Evolutionary conservation across 768 basidiomycete genomes (phyloP).

Genomic region (Galerina sulciceps): DNA sequence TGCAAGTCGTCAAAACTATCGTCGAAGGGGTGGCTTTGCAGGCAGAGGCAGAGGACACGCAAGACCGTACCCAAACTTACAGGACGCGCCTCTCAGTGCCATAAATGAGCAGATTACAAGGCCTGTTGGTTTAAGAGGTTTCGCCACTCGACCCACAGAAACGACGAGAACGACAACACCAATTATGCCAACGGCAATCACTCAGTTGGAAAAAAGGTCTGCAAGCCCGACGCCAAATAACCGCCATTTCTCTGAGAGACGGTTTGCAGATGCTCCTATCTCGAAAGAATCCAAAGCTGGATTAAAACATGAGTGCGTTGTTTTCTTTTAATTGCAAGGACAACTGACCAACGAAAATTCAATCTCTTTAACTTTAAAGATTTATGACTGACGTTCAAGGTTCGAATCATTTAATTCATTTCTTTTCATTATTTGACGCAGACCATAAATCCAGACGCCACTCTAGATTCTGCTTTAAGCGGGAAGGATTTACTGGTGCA

Average conservation of each 20-base stretch:
- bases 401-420: conserved; percentile 11
- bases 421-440: not conserved
- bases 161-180: not conserved
- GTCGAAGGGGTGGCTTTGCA: conserved; percentile 1
- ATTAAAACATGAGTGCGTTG: conserved; percentile 46
- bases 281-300: conserved; percentile 44
- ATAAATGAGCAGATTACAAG: not conserved
- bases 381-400: conserved; percentile 54
- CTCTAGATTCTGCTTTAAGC: conserved; percentile 39
- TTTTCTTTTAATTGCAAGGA: not conserved
- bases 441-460: conserved; percentile 34
- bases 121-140: not conserved
- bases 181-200: not conserved
- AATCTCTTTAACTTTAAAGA: conserved; percentile 22
- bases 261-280: conserved; percentile 39
- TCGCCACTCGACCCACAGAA: not conserved
- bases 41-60: not conserved
- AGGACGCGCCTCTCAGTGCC: not conserved
- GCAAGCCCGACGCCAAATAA: conserved; percentile 12
- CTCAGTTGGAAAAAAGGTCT: conserved; percentile 11
- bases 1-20: not conserved
- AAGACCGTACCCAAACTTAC: conserved; percentile 2
- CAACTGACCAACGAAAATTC: not conserved
- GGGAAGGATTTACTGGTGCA: conserved; percentile 53
- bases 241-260: conserved; percentile 33